These are phyloP conservation scores for Waltergamsia citrina DNA, from an alignment of 2,329 filamentous ascomycete species.

Conservation along the genomic window DNA sequence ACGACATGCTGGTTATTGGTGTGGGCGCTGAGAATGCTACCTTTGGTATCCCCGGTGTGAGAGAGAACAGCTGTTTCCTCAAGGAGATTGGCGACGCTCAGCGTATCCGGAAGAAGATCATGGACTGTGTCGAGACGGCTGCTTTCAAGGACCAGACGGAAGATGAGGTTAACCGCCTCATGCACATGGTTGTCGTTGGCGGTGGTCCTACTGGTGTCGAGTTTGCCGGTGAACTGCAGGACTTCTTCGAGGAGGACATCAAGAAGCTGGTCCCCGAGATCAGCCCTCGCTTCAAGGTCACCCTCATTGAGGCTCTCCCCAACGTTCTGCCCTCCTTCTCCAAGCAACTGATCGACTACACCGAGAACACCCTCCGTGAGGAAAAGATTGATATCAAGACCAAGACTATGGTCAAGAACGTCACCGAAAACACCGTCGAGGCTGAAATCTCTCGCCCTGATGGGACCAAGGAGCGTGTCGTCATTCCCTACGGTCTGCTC, in stretches of 20 bases:
- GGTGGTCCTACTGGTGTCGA: constrained; percentile 96
- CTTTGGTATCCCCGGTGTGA: constrained; percentile 93
- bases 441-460: constrained; percentile 75
- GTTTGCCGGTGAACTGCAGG: constrained; percentile 95
- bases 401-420: constrained; percentile 98
- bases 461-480: constrained; percentile 71
- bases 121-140: constrained; percentile 98
- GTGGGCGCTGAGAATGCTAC: constrained; percentile 98
- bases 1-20: constrained; percentile 96
- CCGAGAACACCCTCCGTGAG: constrained; percentile 97
- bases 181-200: constrained; percentile 95
- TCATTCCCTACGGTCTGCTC: constrained; percentile 87
- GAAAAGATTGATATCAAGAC: constrained; percentile 96
- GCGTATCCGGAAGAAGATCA: constrained; percentile 94
- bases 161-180: constrained; percentile 83
- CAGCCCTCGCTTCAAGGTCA: constrained; percentile 90
- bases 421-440: constrained; percentile 87
- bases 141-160: constrained; percentile 92
- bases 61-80: constrained; percentile 92
- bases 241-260: constrained; percentile 97
- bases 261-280: constrained; percentile 98
- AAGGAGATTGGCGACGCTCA: constrained; percentile 98
- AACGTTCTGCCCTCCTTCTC: constrained; percentile 97
- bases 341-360: constrained; percentile 98
- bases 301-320: constrained; percentile 91